Evolutionary conservation across 2,329 filamentous ascomycete genomes (phyloP), one percentile per base, ranked within the genome.

Genomic region (Aureobasidium sp.): DNA sequence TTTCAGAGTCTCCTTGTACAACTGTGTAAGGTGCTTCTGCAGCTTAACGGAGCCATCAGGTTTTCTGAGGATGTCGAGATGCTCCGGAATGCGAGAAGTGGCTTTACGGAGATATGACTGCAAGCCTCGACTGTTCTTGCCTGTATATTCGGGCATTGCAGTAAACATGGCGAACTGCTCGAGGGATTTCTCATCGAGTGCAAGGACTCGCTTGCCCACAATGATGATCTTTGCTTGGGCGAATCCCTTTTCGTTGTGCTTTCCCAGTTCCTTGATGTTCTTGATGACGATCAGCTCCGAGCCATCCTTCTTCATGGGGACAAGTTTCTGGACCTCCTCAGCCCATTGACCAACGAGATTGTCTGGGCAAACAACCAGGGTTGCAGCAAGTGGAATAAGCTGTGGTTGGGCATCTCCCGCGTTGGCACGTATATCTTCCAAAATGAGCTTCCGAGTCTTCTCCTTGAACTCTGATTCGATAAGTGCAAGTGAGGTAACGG

Each of bases 321-420:
- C 69, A 67, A 82, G 85, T 56, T 81, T 81, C 2, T 67, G 52
- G 15, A 84, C 78, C 64, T 88, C 85, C 0, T 70, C 68, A 9
- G 69, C 67, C 86, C 86, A 89, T 68, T 88, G 86, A 6, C 74
- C 67, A 1, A 81, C 71, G 5, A 89, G 73, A 53, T 82, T 79
- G 0, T 70, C 64, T 0, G 85, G 85, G 7, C 83, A 81, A 0
- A 88, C 69, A 31, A 88, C 80, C 2, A 88, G 69, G 0, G 85
- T 88, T 5, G 84, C 85, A 17, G 81, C 78, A 0, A 79, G 72
- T 15, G 8, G 15, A 14, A 49, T 49, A 22, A 31, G 47, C 39
- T 41, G 39, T 42, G 41, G 41, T 8, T 42, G 9, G 20, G 9
- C 41, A 14, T 1, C 41, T 20, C 29, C 47, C 12, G 5, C 5